Evolutionary conservation across 306 rosid species (phyloP).

Genomic region (Hippophae tibetana): DNA sequence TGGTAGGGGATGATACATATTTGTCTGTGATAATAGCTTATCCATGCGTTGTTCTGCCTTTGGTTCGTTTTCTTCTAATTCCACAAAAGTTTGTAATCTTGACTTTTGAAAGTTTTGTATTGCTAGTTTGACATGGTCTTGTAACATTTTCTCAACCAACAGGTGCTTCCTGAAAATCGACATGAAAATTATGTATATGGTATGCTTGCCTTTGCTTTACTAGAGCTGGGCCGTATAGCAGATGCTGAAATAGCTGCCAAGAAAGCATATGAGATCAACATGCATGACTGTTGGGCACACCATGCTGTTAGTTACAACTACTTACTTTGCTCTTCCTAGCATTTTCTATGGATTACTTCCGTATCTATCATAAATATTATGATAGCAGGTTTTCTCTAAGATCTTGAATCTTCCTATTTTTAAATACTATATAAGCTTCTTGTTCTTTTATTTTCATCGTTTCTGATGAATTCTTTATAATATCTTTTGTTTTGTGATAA

Average conservation of each 20-base stretch:
- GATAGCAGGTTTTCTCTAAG: conserved; percentile 7
- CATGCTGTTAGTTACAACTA: conserved; percentile 55
- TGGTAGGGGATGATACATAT: too few species aligned
- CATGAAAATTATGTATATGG: conserved; percentile 63
- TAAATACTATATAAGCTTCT: not conserved
- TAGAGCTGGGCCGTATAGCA: conserved; percentile 67
- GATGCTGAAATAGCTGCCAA: conserved; percentile 80
- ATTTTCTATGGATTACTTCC: conserved; percentile 1
- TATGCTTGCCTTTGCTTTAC: conserved; percentile 76
- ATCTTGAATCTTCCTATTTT: not conserved
- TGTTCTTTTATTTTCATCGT: not conserved
- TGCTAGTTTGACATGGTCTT: not conserved
- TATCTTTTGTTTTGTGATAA: not conserved
- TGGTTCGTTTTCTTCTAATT: not conserved
- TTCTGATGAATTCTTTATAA: not conserved
- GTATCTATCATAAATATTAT: not conserved
- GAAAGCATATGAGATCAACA: conserved; percentile 61
- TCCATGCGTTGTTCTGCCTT: not conserved
- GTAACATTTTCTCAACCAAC: conserved; percentile 13
- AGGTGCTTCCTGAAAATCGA: conserved; percentile 68
- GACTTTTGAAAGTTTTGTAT: too few species aligned
- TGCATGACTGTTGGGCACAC: conserved; percentile 70
- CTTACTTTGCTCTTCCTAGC: conserved; percentile 4
- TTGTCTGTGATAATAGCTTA: too few species aligned
- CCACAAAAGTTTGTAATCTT: too few species aligned